Percentiles rank a stretch among this genome's conserved stretches.
Evolutionary conservation across 78 protist species (phyloP).

Genomic region (Mastigamoeba balamuthi): DNA sequence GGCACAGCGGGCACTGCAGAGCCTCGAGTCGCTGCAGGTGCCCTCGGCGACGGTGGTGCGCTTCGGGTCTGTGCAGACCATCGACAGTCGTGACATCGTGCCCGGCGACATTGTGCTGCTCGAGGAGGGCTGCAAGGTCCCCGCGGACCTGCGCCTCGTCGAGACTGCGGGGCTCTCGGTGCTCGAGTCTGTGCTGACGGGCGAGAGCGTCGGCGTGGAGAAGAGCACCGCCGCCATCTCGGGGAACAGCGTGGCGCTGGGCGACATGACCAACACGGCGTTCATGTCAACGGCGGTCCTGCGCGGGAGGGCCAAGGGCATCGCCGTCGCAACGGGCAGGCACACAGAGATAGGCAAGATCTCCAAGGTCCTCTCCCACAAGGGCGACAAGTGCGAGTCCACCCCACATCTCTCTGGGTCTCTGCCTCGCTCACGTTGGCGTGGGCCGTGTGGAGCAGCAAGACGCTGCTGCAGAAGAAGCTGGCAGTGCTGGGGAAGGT

Average conservation of each 20-base stretch:
- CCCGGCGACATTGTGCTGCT: constrained; percentile 38
- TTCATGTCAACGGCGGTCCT: background rate
- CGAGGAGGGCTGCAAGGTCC: constrained; percentile 26
- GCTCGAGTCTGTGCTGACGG: constrained; percentile 2
- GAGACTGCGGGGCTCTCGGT: constrained; percentile 11
- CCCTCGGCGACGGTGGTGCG: constrained; percentile 7
- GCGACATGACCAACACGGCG: background rate
- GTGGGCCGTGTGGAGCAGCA: too few species aligned
- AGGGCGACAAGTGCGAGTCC: too few species aligned
- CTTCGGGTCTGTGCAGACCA: too few species aligned
- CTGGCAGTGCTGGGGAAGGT: too few species aligned
- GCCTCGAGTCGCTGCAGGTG: background rate
- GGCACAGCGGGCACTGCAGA: constrained; percentile 16
- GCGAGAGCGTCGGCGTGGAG: constrained; percentile 1
- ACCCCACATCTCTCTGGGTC: too few species aligned
- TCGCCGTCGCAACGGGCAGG: constrained; percentile 53
- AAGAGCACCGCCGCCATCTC: too few species aligned
- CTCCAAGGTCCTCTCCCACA: too few species aligned
- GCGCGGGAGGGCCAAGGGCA: constrained; percentile 30
- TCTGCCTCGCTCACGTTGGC: too few species aligned
- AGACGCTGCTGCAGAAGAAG: too few species aligned
- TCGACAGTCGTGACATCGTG: constrained; percentile 5
- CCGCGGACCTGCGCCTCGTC: constrained; percentile 51
- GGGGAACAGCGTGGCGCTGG: too few species aligned
- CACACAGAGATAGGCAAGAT: constrained; percentile 57